A percentile compares a stretch with the other conserved stretches of the same genome.
Evolutionary conservation across 1,284 basidiomycete genomes (phyloP).

Genomic region (Ganoderma sinense): DNA sequence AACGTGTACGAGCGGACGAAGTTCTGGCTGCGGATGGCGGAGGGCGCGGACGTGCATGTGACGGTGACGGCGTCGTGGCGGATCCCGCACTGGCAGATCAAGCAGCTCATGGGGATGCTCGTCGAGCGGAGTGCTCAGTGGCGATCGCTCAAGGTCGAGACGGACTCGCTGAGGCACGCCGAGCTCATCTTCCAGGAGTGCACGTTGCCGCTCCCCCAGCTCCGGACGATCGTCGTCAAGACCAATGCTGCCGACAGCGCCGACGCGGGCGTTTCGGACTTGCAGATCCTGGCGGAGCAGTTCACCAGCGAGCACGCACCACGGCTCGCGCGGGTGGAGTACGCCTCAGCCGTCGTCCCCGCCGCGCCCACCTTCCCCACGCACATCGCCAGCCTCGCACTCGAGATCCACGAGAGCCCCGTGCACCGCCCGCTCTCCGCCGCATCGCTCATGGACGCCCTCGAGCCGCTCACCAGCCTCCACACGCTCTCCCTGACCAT

Average conservation of each 20-base stretch:
- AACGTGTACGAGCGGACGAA: constrained; percentile 51
- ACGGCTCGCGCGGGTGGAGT: constrained; percentile 42
- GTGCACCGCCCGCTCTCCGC: constrained; percentile 40
- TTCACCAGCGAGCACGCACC: constrained; percentile 44
- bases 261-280: constrained; percentile 20
- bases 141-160: constrained; percentile 51
- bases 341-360: constrained; percentile 48
- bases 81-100: constrained; percentile 28
- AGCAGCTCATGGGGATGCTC: constrained; percentile 50
- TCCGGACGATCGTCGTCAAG: constrained; percentile 33
- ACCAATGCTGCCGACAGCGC: constrained; percentile 32
- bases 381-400: constrained; percentile 46
- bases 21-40: constrained; percentile 59
- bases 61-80: constrained; percentile 48
- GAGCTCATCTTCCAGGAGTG: constrained; percentile 46
- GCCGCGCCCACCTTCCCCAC: constrained; percentile 42
- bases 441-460: constrained; percentile 34
- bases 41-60: constrained; percentile 49
- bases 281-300: constrained; percentile 36
- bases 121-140: constrained; percentile 50
- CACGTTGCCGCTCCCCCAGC: constrained; percentile 19
- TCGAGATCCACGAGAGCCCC: constrained; percentile 39
- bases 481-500: constrained; percentile 50
- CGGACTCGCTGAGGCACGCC: constrained; percentile 46
- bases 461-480: constrained; percentile 41